Evolutionary conservation across 257 asterid genomes (phyloP).

Genomic region (Hygrophila difformis): DNA sequence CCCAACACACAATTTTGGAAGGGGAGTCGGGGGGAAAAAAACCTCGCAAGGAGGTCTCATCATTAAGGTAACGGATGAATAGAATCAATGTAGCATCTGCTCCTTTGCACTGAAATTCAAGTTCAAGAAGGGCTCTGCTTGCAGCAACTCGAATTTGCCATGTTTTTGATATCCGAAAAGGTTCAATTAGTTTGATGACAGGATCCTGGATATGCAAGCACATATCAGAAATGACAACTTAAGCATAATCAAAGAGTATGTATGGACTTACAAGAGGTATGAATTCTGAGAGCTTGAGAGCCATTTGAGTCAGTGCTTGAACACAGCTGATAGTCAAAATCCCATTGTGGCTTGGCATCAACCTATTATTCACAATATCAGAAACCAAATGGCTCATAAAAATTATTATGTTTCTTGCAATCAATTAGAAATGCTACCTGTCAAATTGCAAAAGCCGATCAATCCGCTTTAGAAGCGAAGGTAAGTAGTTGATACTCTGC

Average conservation of each 20-base stretch:
- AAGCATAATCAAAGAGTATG: slow-evolving; percentile 9
- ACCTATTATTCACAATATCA: slow-evolving; percentile 31
- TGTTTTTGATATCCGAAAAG: slow-evolving; percentile 44
- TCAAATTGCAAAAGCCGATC: slow-evolving; percentile 95
- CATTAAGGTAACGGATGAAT: slow-evolving; percentile 58
- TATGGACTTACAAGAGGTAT: slow-evolving; percentile 70
- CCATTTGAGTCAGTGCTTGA: slow-evolving; percentile 72
- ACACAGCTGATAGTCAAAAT: slow-evolving; percentile 78
- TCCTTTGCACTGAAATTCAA: slow-evolving; percentile 77
- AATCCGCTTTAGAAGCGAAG: slow-evolving; percentile 92
- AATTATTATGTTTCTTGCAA: slow-evolving; percentile 3
- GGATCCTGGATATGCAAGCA: slow-evolving; percentile 50
- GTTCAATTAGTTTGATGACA: slow-evolving; percentile 57
- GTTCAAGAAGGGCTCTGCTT: slow-evolving; percentile 79
- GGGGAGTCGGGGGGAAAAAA: slow-evolving; percentile 10
- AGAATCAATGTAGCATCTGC: slow-evolving; percentile 65
- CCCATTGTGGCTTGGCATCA: slow-evolving; percentile 98
- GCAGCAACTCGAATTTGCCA: slow-evolving; percentile 88
- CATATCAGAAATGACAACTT: slow-evolving; percentile 24
- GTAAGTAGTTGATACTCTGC: slow-evolving; percentile 66
- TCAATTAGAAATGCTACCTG: slow-evolving; percentile 40
- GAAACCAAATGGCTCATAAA: slow-evolving; percentile 8
- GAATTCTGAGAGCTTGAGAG: slow-evolving; percentile 76
- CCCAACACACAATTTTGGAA: not conserved
- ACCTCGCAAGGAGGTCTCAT: slow-evolving; percentile 85